phyloP scores from a whole-genome alignment of 1,284 basidiomycete genomes.

The Apiotrichum gracile region DNA sequence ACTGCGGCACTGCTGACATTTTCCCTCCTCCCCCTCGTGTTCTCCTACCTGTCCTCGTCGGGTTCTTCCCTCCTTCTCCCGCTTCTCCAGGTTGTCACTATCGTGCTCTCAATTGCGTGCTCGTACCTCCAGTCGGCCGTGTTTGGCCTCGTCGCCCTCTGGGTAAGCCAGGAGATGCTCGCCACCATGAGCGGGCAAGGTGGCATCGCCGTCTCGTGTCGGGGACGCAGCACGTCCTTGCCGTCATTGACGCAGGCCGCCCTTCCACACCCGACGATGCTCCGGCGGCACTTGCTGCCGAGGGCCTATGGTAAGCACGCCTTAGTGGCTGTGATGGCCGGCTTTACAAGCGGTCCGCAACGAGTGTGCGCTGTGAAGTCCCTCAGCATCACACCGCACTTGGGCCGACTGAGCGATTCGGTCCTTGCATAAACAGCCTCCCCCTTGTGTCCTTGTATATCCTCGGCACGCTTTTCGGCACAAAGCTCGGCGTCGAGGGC shows the following conservation, averaged over 20 bases:
- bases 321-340: no score
- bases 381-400: no score
- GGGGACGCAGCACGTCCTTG: slow-evolving; percentile 34
- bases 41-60: slow-evolving; percentile 23
- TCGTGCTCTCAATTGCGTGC: slow-evolving; percentile 32
- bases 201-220: slow-evolving; percentile 46
- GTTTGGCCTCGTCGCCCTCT: slow-evolving; percentile 37
- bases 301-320: slow-evolving; percentile 46
- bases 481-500: no score
- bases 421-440: no score
- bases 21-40: slow-evolving; percentile 35
- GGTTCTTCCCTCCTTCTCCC: slow-evolving; percentile 29
- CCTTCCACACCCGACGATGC: background rate
- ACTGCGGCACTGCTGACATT: slow-evolving; percentile 33
- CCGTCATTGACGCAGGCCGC: slow-evolving; percentile 23
- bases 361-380: no score
- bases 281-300: slow-evolving; percentile 23
- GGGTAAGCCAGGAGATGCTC: slow-evolving; percentile 36
- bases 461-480: no score
- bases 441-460: no score
- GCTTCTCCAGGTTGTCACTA: slow-evolving; percentile 27
- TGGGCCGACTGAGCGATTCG: no score
- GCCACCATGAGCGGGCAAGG: slow-evolving; percentile 47
- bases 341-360: no score
- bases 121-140: slow-evolving; percentile 44